Base-by-base conservation (phyloP, 2,329 filamentous ascomycete species). In the Diaporthe sp. region DNA sequence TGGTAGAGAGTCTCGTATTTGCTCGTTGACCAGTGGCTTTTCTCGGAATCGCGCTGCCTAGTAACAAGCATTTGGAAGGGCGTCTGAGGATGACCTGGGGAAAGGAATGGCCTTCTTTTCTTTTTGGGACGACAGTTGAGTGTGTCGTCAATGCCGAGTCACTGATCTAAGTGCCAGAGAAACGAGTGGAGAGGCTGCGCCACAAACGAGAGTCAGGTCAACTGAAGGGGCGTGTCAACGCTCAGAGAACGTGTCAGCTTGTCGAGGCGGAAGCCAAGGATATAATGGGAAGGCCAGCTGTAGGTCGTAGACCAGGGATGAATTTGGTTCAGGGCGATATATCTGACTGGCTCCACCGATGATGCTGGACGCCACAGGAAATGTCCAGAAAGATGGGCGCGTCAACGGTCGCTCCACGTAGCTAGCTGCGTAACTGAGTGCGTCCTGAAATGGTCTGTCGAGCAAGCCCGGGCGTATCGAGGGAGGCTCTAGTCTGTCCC, bases 11-110 rank as follows among this genome's bases (percentile, higher is more conserved):
- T 83, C 80, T 87, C 86, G 80, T 87, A 86, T 83, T 88, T 90
- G 85, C 82, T 86, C 77, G 85, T 85, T 77, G 86, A 86, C 89
- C 89, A 90, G 82, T 85, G 85, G 83, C 83, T 89, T 81, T 87
- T 85, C 80, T 90, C 87, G 80, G 86, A 83, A 76, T 89, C 86
- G 82, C 83, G 83, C 80, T 86, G 86, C 83, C 88, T 87, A 80
- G 88, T 86, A 84, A 88, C 87, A 81, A 90, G 87, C 88, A 90
- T 89, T 88, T 84, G 85, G 82, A 85, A 82, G 75, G 77, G 75
- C 17, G 79, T 71, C 73, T 76, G 71, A 77, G 53, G 39, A 19
- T 44, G 44, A 68, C 32, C 15, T 47, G 37, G 61, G 44, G 55
- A 44, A 70, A 65, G 30, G 35, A 7, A 32, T 69, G 30, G 51